Base-by-base conservation (phyloP, 2,329 filamentous ascomycete species). In the Blastomyces gilchristii region DNA sequence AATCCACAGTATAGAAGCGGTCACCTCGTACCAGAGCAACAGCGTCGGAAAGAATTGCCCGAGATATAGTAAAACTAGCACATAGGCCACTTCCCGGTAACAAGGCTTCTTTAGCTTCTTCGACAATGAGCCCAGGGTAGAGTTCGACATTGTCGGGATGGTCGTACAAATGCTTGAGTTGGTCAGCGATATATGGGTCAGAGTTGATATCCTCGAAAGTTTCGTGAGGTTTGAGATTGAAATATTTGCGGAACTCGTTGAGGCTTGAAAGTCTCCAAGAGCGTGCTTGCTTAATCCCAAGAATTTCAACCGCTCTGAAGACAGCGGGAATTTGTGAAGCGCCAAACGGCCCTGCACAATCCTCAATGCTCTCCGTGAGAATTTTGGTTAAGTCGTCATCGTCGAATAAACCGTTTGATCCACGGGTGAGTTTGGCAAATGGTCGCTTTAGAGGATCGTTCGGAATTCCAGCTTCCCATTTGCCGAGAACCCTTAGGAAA, bases 281-380 rank as follows among this genome's bases (percentile, higher is more conserved):
- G 31, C 90, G 81, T 4, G 87, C 86, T 66, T 91, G 88, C 47
- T 89, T 79, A 62, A 94, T 93, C 39, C 89, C 90, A 8, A 93
- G 77, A 47, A 92, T 87, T 73, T 94, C 90, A 28, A 94, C 82
- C 0, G 86, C 83, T 66, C 85, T 84, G 82, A 94, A 84, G 28
- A 86, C 82, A 8, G 83, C 79, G 0, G 90, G 90, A 0, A 93
- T 86, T 64, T 89, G 88, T 11, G 84, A 84, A 0, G 84, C 84
- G 0, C 88, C 87, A 67, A 90, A 91, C 0, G 84, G 81, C 5
- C 85, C 85, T 0, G 88, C 87, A 18, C 83, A 82, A 69, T 91
- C 87, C 68, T 90, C 87, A 59, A 91, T 83, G 28, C 82, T 81
- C 0, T 80, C 80, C 0, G 79, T 75, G 9, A 90, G 77, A 62